Percentiles rank a stretch among this genome's conserved stretches.
Conservation (phyloP, 2,329 filamentous ascomycete species). For the Aspergillus oerlinghausenensis region DNA sequence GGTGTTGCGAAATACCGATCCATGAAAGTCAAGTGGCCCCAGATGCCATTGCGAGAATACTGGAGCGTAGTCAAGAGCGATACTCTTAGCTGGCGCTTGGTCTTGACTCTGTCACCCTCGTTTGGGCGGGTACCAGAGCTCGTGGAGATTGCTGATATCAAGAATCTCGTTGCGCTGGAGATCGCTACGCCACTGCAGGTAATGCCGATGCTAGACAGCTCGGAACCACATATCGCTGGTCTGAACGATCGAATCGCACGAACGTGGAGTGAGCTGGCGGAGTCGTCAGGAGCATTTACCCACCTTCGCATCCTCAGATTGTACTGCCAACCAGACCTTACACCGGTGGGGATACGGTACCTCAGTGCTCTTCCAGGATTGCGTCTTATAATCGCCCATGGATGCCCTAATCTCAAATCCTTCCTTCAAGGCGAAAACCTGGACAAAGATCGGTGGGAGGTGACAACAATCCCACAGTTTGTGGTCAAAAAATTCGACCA, state of each 20-base stretch:
- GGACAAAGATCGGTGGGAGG: slow-evolving; percentile 27
- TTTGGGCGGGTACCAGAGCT: slow-evolving; percentile 31
- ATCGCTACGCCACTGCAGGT: slow-evolving; percentile 20
- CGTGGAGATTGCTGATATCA: slow-evolving; percentile 34
- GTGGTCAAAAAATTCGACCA: background rate
- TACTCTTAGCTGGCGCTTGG: slow-evolving; percentile 29
- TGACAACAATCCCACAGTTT: background rate
- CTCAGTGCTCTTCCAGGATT: slow-evolving; percentile 33
- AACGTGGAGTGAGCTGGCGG: slow-evolving; percentile 38
- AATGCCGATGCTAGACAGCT: slow-evolving; percentile 5
- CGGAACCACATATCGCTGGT: slow-evolving; percentile 11
- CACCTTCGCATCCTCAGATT: slow-evolving; percentile 37
- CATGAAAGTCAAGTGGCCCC: slow-evolving; percentile 26
- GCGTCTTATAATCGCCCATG: slow-evolving; percentile 29
- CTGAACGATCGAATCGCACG: slow-evolving; percentile 39
- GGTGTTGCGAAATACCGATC: slow-evolving; percentile 23
- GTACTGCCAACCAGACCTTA: slow-evolving; percentile 28
- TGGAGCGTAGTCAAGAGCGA: slow-evolving; percentile 30
- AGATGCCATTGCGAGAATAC: slow-evolving; percentile 32
- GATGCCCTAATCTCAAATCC: slow-evolving; percentile 27
- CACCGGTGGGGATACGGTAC: slow-evolving; percentile 28
- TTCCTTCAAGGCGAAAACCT: slow-evolving; percentile 14
- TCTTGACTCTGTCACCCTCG: slow-evolving; percentile 31
- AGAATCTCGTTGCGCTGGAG: slow-evolving; percentile 39
- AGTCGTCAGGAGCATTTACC: slow-evolving; percentile 28